A percentile compares a stretch with the other conserved stretches of the same genome.
These are phyloP conservation scores for Camptophora hylomeconis DNA, from an alignment of 2,329 filamentous ascomycete species.

Conservation along the genomic window DNA sequence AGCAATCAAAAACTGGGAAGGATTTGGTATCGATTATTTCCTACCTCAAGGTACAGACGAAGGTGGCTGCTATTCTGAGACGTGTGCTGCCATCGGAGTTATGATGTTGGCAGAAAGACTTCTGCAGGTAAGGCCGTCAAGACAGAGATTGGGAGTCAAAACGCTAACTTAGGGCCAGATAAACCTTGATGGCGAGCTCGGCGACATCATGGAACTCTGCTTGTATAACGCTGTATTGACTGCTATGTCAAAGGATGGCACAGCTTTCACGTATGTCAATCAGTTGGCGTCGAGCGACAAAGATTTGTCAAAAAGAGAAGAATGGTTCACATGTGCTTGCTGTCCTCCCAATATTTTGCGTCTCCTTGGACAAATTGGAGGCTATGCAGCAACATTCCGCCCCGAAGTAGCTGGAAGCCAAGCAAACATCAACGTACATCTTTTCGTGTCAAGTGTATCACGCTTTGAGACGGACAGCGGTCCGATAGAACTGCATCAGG, in stretches of 20 bases:
- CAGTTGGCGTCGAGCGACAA: conserved; percentile 42
- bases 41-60: conserved; percentile 47
- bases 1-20: conserved; percentile 44
- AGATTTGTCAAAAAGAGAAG: conserved; percentile 36
- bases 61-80: conserved; percentile 50
- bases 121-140: too few relatives aligned
- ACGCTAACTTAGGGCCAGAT: conserved; percentile 22
- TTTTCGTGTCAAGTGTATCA: conserved; percentile 41
- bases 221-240: conserved; percentile 50
- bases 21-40: conserved; percentile 47
- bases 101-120: conserved; percentile 48
- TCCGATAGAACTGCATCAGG: conserved; percentile 33
- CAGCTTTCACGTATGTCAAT: conserved; percentile 48
- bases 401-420: conserved; percentile 16
- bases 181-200: conserved; percentile 40
- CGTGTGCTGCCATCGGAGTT: conserved; percentile 46
- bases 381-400: conserved; percentile 44
- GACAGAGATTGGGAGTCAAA: conserved; percentile 16
- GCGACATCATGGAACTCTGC: conserved; percentile 47
- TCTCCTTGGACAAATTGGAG: conserved; percentile 42
- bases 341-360: conserved; percentile 48
- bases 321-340: conserved; percentile 48
- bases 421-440: conserved; percentile 38
- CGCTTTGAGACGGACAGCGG: conserved; percentile 25
- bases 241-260: conserved; percentile 43